These are phyloP conservation scores for Jackrogersella multiformis DNA, from an alignment of 495 filamentous ascomycete species.

Conservation along the genomic window DNA sequence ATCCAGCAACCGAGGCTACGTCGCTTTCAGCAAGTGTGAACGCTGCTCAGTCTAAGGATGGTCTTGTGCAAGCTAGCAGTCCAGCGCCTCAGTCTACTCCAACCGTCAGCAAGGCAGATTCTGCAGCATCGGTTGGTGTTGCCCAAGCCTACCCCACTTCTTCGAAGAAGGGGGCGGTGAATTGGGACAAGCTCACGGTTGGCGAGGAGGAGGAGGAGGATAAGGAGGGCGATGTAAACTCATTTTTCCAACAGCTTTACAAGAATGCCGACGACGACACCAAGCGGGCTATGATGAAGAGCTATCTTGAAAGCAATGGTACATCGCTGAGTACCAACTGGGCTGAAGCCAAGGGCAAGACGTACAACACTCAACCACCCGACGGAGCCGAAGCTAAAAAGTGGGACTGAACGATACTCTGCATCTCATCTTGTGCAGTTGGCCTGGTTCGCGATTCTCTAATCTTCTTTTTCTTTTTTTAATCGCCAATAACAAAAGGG, in stretches of 20 bases:
- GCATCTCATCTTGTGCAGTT: constrained; percentile 1
- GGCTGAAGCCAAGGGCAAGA: constrained; percentile 79
- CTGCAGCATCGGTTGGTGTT: constrained; percentile 22
- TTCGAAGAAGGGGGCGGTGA: constrained; percentile 80
- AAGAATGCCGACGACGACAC: constrained; percentile 80
- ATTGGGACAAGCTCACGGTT: constrained; percentile 83
- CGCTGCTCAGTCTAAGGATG: constrained; percentile 9
- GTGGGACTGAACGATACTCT: constrained; percentile 55
- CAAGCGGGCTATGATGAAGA: constrained; percentile 96
- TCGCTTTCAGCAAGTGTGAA: background rate
- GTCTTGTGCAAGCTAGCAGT: constrained; percentile 37
- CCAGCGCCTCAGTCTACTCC: constrained; percentile 45
- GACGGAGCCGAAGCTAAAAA: constrained; percentile 80
- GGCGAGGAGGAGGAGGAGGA: constrained; percentile 65
- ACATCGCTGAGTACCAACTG: constrained; percentile 95
- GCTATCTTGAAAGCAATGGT: constrained; percentile 90
- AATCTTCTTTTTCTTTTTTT: constrained; percentile 5
- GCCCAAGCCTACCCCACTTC: constrained; percentile 86
- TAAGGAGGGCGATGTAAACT: constrained; percentile 73
- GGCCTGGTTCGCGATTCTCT: constrained; percentile 2
- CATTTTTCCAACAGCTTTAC: constrained; percentile 94
- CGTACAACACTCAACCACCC: constrained; percentile 76
- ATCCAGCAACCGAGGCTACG: constrained; percentile 14
- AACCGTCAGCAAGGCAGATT: constrained; percentile 18
- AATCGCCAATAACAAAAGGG: background rate